Base-by-base conservation (phyloP, 1,139 yeast genomes). In the Taiozyma sp. region DNA sequence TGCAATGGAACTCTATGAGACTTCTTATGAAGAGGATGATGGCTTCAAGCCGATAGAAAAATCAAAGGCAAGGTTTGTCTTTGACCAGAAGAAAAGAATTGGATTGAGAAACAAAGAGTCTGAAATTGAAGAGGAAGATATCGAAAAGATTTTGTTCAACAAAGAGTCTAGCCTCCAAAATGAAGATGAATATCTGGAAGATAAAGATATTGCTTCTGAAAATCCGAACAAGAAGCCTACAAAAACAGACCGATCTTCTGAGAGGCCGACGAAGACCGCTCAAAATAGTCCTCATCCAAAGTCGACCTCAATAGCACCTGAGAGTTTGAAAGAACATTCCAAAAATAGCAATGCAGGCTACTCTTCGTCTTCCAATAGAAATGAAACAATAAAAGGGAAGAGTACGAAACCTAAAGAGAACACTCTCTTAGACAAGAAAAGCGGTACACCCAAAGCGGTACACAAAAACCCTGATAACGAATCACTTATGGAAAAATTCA, bases 401-500 rank as follows among this genome's bases (percentile, higher is more conserved):
- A 22, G 10, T 9, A 38, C 41, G 4, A 24, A 38, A 16, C 9
- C 41, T 8, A 19, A 38, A 38, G 41, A 38, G 19, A 23, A 19
- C 10, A 3, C 9, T 5, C 24, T 14, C 4, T 8, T 36, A 19
- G 39, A 14, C 16, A 32, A 9, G 16, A 24, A 42, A 4, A 41
- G 43, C 24, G 7, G 28, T 43, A 16, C 41, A 23, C 12, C 19
- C 13, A 30, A 34, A 22, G 16, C 4, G 41, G 8, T 5, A 7
- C 14, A 19, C 24, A 16, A 38, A 38, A 22, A 19, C 24, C 4
- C 23, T 12, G 30, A 14, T 5, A n/a, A 16, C 4, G 28, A 4
- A 8, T 30, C 43, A 2, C 43, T 46, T 14, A 39, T 51, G 6
- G 54, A 52, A 1, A 55, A 42, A 27, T 52, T 51, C 39, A 56